Conservation (phyloP, 805 yeast genomes). For the Metschnikowia koreensis region DNA sequence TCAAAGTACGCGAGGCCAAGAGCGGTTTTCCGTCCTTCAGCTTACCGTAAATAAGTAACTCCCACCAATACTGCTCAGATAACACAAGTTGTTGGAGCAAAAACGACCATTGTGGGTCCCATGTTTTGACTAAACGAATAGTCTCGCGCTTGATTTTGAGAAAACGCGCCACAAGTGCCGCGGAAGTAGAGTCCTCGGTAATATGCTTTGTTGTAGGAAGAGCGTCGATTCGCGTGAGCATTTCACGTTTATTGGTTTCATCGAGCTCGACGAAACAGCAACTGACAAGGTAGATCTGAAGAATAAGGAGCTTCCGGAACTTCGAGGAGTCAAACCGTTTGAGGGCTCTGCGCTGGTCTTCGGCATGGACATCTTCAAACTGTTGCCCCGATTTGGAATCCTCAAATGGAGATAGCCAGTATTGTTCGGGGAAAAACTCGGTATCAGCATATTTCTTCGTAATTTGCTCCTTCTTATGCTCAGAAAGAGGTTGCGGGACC, state of each 20-base stretch:
- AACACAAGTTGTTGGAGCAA: conserved; percentile 26
- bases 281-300: conserved; percentile 32
- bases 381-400: conserved; percentile 17
- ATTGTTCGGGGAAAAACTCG: conserved; percentile 36
- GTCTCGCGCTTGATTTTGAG: conserved; percentile 29
- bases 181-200: conserved; percentile 32
- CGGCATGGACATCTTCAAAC: conserved; percentile 18
- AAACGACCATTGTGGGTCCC: conserved; percentile 28
- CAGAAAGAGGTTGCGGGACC: conserved; percentile 17
- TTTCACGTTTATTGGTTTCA: conserved; percentile 18
- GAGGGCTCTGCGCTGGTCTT: conserved; percentile 26
- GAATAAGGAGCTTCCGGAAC: conserved; percentile 26
- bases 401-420: conserved; percentile 34
- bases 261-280: conserved; percentile 31
- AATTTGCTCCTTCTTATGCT: conserved; percentile 17
- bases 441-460: conserved; percentile 19
- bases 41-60: conserved; percentile 39
- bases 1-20: conserved; percentile 23
- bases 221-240: conserved; percentile 24
- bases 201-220: conserved; percentile 36
- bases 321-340: conserved; percentile 27
- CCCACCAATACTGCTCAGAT: conserved; percentile 39
- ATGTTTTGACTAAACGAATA: conserved; percentile 18
- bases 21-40: conserved; percentile 29
- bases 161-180: conserved; percentile 21